Conservation (phyloP, 2,329 filamentous ascomycete genomes). For the Rugonectria rugulosa region DNA sequence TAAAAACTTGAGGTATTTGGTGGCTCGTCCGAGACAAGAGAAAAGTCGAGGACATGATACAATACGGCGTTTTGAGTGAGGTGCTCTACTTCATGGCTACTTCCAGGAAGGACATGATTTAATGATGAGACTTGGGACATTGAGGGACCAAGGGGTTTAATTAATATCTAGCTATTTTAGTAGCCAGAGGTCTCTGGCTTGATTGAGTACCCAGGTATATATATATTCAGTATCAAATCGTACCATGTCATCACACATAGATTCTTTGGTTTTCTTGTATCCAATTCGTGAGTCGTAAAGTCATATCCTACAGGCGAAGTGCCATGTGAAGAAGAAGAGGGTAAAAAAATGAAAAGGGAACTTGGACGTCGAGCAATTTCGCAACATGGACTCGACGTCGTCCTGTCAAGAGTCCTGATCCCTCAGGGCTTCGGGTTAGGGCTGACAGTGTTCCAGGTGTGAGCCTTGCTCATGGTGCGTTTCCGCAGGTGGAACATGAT, state of each 20-base stretch:
- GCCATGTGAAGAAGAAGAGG: not conserved
- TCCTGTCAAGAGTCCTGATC: too few species aligned
- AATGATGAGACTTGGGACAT: not conserved
- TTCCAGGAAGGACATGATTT: not conserved
- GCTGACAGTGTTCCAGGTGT: slow-evolving; percentile 58
- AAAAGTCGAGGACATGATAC: not conserved
- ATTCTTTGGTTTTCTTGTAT: not conserved
- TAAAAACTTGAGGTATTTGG: not conserved
- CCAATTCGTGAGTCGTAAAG: slow-evolving; percentile 21
- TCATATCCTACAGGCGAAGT: not conserved
- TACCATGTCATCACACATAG: slow-evolving; percentile 9
- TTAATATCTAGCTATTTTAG: slow-evolving; percentile 3
- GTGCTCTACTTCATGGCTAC: not conserved
- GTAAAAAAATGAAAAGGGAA: too few species aligned
- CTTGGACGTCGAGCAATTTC: too few species aligned
- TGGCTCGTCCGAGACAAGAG: not conserved
- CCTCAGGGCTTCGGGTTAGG: slow-evolving; percentile 36
- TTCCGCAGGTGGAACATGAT: slow-evolving; percentile 64
- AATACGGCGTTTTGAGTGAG: slow-evolving; percentile 10
- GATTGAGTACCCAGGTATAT: slow-evolving; percentile 2
- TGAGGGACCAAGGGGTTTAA: not conserved
- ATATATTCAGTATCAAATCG: slow-evolving; percentile 9
- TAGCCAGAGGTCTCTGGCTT: slow-evolving; percentile 6
- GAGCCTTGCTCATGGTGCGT: slow-evolving; percentile 63
- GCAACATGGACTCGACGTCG: too few species aligned